These are phyloP conservation scores for Mycena maculata DNA, from an alignment of 768 basidiomycete species.

Conservation along the genomic window DNA sequence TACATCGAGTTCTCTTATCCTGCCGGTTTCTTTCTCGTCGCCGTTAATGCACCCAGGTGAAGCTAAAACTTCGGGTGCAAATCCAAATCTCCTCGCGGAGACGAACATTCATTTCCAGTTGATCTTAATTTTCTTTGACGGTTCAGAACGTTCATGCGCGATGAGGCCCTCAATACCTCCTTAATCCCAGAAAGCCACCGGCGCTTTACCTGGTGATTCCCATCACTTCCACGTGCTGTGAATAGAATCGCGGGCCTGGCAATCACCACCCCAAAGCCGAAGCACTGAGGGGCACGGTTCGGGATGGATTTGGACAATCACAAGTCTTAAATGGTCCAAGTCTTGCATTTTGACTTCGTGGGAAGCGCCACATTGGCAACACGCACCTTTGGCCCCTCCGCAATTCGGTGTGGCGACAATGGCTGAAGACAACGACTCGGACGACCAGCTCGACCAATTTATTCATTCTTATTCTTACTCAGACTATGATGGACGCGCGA, in stretches of 20 bases:
- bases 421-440: conserved; percentile 23
- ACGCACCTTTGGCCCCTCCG: conserved; percentile 24
- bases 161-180: background rate
- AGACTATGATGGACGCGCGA: conserved; percentile 18
- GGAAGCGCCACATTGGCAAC: conserved; percentile 31
- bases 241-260: conserved; percentile 10
- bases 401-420: conserved; percentile 21
- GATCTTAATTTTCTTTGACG: background rate
- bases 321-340: conserved; percentile 33
- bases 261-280: conserved; percentile 34
- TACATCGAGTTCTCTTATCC: background rate
- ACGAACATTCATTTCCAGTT: conserved; percentile 7
- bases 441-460: conserved; percentile 35
- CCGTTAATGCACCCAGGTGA: background rate
- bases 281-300: conserved; percentile 24
- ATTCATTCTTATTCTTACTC: conserved; percentile 34
- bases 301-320: conserved; percentile 33
- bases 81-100: background rate
- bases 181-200: background rate
- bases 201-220: conserved; percentile 6
- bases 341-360: conserved; percentile 34
- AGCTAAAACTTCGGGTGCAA: background rate
- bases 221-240: conserved; percentile 27
- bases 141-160: conserved; percentile 3
- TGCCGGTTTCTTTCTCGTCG: background rate